A percentile compares a stretch with the other conserved stretches of the same genome.
Conservation (phyloP, 164 flowering plant species). For the Macadamia integrifolia region DNA sequence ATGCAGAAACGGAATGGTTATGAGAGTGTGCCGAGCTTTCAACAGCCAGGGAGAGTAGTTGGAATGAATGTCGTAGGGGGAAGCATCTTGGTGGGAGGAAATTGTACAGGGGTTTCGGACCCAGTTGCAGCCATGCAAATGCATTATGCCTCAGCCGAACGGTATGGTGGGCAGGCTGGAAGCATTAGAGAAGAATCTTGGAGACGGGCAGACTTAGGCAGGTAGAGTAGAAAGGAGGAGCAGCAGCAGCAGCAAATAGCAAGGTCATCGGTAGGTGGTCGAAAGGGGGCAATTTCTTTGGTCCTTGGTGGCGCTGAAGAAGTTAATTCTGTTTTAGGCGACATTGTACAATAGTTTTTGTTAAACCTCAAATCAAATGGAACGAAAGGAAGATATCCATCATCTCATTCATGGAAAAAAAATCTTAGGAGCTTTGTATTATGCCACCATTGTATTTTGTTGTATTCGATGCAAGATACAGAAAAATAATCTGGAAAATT, state of each 20-base stretch:
- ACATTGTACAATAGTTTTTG: too few species aligned
- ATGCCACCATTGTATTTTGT: too few species aligned
- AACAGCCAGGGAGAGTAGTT: conserved; percentile 39
- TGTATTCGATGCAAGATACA: too few species aligned
- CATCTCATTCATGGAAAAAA: too few species aligned
- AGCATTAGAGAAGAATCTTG: conserved; percentile 48
- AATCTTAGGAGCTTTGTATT: too few species aligned
- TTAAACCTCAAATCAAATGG: too few species aligned
- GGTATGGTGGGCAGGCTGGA: conserved; percentile 35
- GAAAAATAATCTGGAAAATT: too few species aligned
- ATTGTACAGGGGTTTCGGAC: conserved; percentile 60
- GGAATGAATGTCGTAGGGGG: conserved; percentile 49
- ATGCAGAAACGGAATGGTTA: conserved; percentile 49
- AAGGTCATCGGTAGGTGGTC: too few species aligned
- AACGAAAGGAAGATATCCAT: too few species aligned
- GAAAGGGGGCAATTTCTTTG: too few species aligned
- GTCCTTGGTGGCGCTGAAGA: too few species aligned
- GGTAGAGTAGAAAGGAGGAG: conserved; percentile 29
- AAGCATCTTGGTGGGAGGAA: conserved; percentile 39
- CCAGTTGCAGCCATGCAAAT: conserved; percentile 74
- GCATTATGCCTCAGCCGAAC: conserved; percentile 64
- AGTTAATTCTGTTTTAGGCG: too few species aligned
- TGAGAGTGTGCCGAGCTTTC: conserved; percentile 38
- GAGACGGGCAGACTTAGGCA: conserved; percentile 60
- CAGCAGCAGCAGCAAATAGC: background rate